Percentiles rank a stretch among this genome's conserved stretches.
Evolutionary conservation across 2,329 filamentous ascomycete species (phyloP).

Genomic region (Colletotrichum lindemuthianum): DNA sequence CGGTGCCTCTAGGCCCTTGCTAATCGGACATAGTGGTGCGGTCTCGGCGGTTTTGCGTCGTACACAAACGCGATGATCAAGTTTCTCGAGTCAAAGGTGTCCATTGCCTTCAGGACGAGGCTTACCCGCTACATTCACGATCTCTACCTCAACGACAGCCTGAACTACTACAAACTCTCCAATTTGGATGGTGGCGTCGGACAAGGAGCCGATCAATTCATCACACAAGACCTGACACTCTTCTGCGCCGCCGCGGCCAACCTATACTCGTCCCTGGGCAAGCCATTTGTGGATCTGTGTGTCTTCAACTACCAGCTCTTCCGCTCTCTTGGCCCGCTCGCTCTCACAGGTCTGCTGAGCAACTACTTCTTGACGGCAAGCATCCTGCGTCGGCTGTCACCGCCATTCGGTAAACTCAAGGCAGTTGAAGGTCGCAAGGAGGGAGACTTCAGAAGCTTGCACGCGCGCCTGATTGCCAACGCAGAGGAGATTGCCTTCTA

Average conservation of each 20-base stretch:
- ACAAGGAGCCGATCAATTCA: constrained; percentile 93
- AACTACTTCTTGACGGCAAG: constrained; percentile 97
- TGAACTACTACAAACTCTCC: constrained; percentile 95
- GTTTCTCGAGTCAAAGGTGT: constrained; percentile 96
- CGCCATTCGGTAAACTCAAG: constrained; percentile 96
- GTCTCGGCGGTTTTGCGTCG: constrained; percentile 90
- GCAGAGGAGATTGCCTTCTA: constrained; percentile 99
- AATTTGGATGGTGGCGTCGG: constrained; percentile 94
- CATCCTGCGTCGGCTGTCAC: constrained; percentile 86
- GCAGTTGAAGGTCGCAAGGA: constrained; percentile 95
- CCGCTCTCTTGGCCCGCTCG: constrained; percentile 87
- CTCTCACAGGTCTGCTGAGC: constrained; percentile 84
- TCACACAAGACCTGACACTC: constrained; percentile 94
- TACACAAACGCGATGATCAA: constrained; percentile 99
- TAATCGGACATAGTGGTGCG: constrained; percentile 74
- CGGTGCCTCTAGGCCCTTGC: neutral
- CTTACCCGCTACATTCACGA: constrained; percentile 98
- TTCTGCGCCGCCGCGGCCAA: constrained; percentile 95
- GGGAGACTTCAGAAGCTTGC: constrained; percentile 91
- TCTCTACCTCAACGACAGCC: constrained; percentile 90
- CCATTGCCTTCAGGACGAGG: constrained; percentile 95
- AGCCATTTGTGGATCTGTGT: constrained; percentile 94
- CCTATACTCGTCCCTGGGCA: constrained; percentile 95
- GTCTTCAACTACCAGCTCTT: constrained; percentile 99
- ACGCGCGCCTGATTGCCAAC: constrained; percentile 93